phyloP scores from a whole-genome alignment of 2,329 filamentous ascomycete species.

The Ceratocystiopsis brevicomis region DNA sequence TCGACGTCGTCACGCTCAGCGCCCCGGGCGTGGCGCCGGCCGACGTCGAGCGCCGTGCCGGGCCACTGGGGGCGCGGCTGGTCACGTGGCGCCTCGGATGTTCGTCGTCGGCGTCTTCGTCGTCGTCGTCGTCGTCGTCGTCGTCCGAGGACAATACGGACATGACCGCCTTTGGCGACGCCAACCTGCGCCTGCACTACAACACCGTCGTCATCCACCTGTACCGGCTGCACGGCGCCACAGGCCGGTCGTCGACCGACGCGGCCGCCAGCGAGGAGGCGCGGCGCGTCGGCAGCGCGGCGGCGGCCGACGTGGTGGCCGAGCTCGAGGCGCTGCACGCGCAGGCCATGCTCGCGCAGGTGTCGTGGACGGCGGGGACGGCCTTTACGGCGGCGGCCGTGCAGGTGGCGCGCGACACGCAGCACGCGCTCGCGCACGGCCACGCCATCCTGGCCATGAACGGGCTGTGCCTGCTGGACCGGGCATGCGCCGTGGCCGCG shows the following conservation, averaged over 20 bases:
- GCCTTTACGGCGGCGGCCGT: conserved; percentile 5
- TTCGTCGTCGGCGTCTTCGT: too few species aligned
- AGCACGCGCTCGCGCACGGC: not conserved
- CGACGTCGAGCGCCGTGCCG: conserved; percentile 38
- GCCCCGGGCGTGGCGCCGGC: conserved; percentile 32
- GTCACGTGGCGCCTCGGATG: conserved; percentile 38
- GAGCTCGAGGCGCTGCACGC: conserved; percentile 11
- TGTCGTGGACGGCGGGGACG: conserved; percentile 12
- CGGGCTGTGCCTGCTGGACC: not conserved
- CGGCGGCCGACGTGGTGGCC: conserved; percentile 34
- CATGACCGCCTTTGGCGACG: conserved; percentile 31
- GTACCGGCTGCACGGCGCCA: conserved; percentile 26
- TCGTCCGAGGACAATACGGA: conserved; percentile 40
- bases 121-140: too few species aligned
- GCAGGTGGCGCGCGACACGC: conserved; percentile 5
- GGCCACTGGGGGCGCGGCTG: conserved; percentile 34
- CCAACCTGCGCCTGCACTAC: conserved; percentile 58
- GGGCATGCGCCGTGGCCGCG: not conserved
- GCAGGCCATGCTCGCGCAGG: conserved; percentile 4
- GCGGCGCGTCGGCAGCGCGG: conserved; percentile 42
- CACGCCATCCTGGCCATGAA: not conserved
- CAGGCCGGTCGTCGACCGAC: too few species aligned
- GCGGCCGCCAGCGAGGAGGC: conserved; percentile 21
- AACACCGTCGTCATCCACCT: conserved; percentile 40
- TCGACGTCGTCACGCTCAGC: conserved; percentile 56